Base-by-base conservation (phyloP, 352 stramenopile species). In the Phytopythium mirpurense region DNA sequence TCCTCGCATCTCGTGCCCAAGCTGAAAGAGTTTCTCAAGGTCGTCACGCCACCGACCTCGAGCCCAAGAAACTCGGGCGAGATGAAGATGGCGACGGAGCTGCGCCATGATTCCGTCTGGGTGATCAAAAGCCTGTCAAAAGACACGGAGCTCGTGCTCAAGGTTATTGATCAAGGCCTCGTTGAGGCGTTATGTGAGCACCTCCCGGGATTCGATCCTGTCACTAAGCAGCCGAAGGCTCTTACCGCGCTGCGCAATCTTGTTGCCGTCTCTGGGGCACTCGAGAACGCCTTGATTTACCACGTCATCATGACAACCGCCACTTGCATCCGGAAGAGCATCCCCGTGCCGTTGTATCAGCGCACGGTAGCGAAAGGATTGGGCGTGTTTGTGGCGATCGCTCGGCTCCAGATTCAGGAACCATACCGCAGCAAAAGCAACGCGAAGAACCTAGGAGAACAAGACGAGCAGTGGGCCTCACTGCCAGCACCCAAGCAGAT, bases 1-100 rank as follows among this genome's bases (percentile, higher is more conserved):
- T 88, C 78, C 2, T 88, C 81, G 0, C 85, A 88, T 55, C 51
- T 92, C 8, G 37, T 86, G 8, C 68, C 74, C 2, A 83, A 82
- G 37, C 35, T 90, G 9, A 72, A 74, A 15, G 38, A 63, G 21
- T 89, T 65, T 23, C 24, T 47, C 5, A 34, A 32, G 10, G 42
- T 76, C 14, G 29, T 50, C 5, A 46, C 75, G 34, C 34, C 23
- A 0, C 9, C 34, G 1, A 27, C 35, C 0, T 36, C 53, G 18
- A 53, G 31, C 12, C 32, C 23, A 2, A 44, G 34, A 37, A 36
- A 19, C 34, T 10, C 36, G 2, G 23, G 19, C 2, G 51, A 50
- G 29, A 34, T 43, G n/a, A 44, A 35, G n/a, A 31, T 52, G 16
- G 56, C 44, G 5, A 34, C 55, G 24, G 50, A 60, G 5, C 57